Evolutionary conservation across 345 rosid species (phyloP).

Genomic region (Populus euphratica): DNA sequence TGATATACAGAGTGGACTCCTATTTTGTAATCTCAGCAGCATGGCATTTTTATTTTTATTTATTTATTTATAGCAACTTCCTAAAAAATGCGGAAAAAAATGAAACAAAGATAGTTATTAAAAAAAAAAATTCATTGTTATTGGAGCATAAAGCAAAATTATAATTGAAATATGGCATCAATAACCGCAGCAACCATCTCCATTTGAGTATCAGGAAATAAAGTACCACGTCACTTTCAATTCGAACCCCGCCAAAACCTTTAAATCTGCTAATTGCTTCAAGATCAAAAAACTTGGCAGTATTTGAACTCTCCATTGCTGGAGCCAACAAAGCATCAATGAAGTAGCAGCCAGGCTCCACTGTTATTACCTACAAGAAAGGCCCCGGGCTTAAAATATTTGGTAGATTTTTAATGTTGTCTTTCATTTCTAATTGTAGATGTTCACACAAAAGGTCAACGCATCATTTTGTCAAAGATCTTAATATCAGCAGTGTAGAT

Average conservation of each 20-base stretch:
- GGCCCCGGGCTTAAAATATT: conserved; percentile 2
- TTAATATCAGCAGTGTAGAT: neutral
- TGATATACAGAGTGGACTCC: too few relatives aligned
- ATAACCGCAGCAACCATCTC: neutral
- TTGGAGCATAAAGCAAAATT: neutral
- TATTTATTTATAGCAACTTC: neutral
- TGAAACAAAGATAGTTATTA: neutral
- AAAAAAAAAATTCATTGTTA: too few relatives aligned
- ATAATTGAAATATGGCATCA: neutral
- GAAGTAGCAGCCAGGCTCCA: conserved; percentile 96
- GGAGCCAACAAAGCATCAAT: conserved; percentile 71
- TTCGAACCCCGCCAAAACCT: conserved; percentile 86
- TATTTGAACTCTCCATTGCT: conserved; percentile 52
- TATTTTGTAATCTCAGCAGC: too few relatives aligned
- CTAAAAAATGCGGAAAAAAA: neutral
- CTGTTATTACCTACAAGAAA: conserved; percentile 72
- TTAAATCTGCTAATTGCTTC: conserved; percentile 55
- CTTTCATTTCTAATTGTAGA: neutral
- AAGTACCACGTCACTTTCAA: conserved; percentile 89
- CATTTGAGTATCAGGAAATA: neutral
- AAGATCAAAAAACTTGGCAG: conserved; percentile 60
- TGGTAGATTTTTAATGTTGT: too few relatives aligned
- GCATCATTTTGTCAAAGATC: neutral
- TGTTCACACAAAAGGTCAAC: neutral
- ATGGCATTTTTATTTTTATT: too few relatives aligned